Conservation (phyloP, 768 basidiomycete genomes). For the Boletus barrowsii region DNA sequence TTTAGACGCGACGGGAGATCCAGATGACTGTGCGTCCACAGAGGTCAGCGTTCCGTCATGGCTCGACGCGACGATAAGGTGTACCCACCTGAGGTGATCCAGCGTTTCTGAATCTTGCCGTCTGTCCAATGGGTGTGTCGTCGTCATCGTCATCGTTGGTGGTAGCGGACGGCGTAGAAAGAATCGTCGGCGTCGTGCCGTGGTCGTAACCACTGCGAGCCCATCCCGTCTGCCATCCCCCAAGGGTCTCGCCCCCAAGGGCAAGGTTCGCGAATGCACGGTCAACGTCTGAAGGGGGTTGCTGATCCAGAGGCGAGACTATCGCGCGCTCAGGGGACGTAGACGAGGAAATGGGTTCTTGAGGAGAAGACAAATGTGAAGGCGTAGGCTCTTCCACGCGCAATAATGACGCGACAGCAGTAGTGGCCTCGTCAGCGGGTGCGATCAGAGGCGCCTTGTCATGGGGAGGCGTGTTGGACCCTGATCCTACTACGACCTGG, state of each 20-base stretch:
- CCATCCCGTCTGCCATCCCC: conserved; percentile 56
- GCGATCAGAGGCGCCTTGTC: conserved; percentile 33
- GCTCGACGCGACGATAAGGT: background rate
- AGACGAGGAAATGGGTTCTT: conserved; percentile 8
- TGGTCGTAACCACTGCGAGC: conserved; percentile 29
- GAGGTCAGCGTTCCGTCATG: background rate
- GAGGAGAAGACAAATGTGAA: conserved; percentile 8
- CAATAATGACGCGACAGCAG: conserved; percentile 14
- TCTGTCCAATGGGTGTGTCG: conserved; percentile 62
- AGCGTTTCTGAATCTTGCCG: conserved; percentile 29
- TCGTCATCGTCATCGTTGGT: conserved; percentile 53
- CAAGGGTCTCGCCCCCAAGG: conserved; percentile 43
- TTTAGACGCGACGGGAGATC: conserved; percentile 13
- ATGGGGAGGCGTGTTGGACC: conserved; percentile 12
- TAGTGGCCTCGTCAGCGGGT: conserved; percentile 31
- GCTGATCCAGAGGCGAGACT: conserved; percentile 31
- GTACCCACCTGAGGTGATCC: conserved; percentile 25
- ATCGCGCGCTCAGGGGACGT: conserved; percentile 27
- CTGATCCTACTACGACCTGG: conserved; percentile 10
- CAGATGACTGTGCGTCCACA: conserved; percentile 10
- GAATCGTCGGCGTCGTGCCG: conserved; percentile 10
- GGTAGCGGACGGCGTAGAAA: conserved; percentile 22
- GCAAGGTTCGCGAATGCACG: conserved; percentile 44
- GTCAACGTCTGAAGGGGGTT: conserved; percentile 20
- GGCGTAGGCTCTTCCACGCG: conserved; percentile 10